phyloP scores from a whole-genome alignment of 2,329 filamentous ascomycete genomes.

The Cladophialophora bantiana region DNA sequence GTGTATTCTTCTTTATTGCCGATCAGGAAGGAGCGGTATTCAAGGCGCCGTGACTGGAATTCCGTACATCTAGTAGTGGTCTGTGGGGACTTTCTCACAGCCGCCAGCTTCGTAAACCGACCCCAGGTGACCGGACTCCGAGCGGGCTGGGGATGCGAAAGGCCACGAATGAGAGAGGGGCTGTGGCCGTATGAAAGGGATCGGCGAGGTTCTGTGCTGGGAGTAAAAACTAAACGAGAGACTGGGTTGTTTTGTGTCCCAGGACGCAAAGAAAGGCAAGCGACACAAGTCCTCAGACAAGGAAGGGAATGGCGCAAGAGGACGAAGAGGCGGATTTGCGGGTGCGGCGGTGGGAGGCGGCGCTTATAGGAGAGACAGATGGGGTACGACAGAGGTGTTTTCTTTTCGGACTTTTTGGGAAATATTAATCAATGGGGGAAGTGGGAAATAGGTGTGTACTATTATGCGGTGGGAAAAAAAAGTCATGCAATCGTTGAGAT shows the following conservation, averaged over 20 bases:
- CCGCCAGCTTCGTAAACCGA: slow-evolving; percentile 5
- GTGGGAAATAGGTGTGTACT: background rate
- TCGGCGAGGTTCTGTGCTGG: slow-evolving; percentile 7
- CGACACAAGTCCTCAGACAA: background rate
- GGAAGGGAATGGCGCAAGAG: background rate
- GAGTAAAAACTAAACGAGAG: slow-evolving; percentile 14
- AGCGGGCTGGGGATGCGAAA: slow-evolving; percentile 8
- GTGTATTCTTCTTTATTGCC: background rate
- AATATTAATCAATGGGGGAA: background rate
- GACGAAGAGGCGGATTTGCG: background rate
- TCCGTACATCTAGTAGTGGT: background rate
- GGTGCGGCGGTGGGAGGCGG: background rate
- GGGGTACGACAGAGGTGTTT: background rate
- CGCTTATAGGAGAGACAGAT: background rate
- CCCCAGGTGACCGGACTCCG: slow-evolving; percentile 25
- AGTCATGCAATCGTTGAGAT: slow-evolving; percentile 5
- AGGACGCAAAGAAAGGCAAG: background rate
- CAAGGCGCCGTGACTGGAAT: slow-evolving; percentile 6
- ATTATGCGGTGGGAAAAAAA: slow-evolving; percentile 5
- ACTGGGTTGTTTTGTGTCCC: slow-evolving; percentile 4
- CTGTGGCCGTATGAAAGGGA: slow-evolving; percentile 8
- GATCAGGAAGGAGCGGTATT: background rate
- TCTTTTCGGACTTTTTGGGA: background rate
- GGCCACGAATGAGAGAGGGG: background rate
- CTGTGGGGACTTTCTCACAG: background rate